Evolutionary conservation across 768 basidiomycete species (phyloP), one percentile per base, ranked within the genome.

Genomic region (Boletales sp.): DNA sequence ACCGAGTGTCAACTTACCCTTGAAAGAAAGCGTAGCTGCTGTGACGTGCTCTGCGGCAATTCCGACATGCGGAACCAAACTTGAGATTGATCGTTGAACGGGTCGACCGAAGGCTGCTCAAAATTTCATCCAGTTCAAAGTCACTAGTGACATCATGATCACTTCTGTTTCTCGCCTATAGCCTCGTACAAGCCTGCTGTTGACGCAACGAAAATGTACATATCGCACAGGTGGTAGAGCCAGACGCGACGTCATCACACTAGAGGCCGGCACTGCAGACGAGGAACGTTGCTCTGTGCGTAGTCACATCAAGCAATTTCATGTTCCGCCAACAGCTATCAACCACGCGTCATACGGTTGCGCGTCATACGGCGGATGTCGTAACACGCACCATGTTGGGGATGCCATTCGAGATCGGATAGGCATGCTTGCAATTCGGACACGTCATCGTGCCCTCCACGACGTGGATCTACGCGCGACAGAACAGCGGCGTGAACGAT

Each of bases 391-490:
- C 95, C 95, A 98, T 98, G 75, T 98, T 98, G 7, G 95, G 94
- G 54, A 99, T 98, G 12, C 94, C 94, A 63, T 86, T 94, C 42
- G 83, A 85, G 60, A 99, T 91, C 21, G 86, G 84, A 62, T 97
- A 97, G 15, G 83, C 75, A 59, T 97, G 95, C 18, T 77, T 79
- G 72, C 95, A 99, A 57, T 90, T 92, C 19, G 88, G 87, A 68
- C 95, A 98, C 30, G 85, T 79, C 95, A 99, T 97, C 8, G 77
- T 72, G 3, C 95, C 95, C 70, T 97, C 93, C 58, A 91, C 83
- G 12, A 98, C 76, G 57, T 95, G 90, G 42, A 95, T 88, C 94
- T 97, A 24, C 5, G 4, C 14, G 19, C 37, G 8, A 32, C 2
- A 5, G 31, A 10, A 8, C 31, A 12, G 6, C 7, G 4, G 40